Conservation (phyloP, 2,329 filamentous ascomycete genomes). For the Fusarium compactum region DNA sequence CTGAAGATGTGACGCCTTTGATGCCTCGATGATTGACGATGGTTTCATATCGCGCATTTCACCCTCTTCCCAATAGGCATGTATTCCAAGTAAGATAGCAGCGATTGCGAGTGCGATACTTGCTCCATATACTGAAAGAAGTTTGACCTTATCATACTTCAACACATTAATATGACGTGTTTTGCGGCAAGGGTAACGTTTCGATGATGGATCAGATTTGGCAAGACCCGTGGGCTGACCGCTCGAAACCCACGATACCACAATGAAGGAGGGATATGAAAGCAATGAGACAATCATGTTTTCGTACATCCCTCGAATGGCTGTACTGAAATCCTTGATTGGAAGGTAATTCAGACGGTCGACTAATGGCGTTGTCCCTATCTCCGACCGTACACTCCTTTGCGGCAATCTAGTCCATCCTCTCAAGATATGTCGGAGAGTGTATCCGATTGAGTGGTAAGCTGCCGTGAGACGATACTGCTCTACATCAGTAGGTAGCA, state of each 20-base stretch:
- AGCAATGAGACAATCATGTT: conserved; percentile 4
- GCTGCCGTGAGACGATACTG: not conserved
- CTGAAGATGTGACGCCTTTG: not conserved
- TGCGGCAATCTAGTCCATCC: no score
- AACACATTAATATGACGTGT: not conserved
- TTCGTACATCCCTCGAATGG: not conserved
- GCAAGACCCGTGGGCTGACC: not conserved
- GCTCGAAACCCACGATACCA: not conserved
- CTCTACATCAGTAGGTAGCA: accelerated
- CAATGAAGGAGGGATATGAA: accelerated
- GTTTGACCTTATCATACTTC: not conserved
- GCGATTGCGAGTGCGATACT: not conserved
- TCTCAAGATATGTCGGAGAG: accelerated
- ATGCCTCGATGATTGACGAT: not conserved
- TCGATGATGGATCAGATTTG: not conserved
- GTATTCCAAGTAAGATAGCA: accelerated
- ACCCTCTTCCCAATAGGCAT: not conserved
- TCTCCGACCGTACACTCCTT: no score
- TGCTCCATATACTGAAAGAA: not conserved
- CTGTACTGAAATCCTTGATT: accelerated
- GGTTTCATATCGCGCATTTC: conserved; percentile 22
- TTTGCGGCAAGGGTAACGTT: not conserved
- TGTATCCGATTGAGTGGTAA: conserved; percentile 1
- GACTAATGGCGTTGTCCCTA: conserved; percentile 12
- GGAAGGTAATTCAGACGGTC: not conserved